phyloP scores from a whole-genome alignment of 805 yeast genomes.

The Starmerella vitae region DNA sequence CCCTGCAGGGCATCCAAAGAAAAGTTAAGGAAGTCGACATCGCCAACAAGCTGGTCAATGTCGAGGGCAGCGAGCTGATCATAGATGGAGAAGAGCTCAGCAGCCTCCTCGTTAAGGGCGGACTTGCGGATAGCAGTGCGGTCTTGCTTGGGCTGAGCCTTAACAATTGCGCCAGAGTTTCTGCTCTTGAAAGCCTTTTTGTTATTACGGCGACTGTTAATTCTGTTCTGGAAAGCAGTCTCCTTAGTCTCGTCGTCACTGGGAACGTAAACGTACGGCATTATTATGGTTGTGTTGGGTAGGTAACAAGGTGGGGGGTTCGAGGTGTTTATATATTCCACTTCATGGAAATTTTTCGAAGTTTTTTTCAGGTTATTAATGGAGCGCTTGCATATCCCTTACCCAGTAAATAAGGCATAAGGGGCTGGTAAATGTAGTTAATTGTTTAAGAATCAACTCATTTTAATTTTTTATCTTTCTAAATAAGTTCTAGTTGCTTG shows the following conservation, averaged over 20 bases:
- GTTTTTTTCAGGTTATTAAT: constrained; percentile 17
- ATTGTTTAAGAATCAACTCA: too few species aligned
- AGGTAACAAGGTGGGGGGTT: neutral
- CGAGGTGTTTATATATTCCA: constrained; percentile 8
- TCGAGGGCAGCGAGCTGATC: constrained; percentile 22
- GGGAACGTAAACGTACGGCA: constrained; percentile 25
- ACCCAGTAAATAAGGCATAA: neutral
- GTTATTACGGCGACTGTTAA: constrained; percentile 8
- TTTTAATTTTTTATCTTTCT: too few species aligned
- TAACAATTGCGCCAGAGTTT: constrained; percentile 9
- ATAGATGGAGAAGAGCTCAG: constrained; percentile 20
- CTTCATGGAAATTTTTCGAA: constrained; percentile 10
- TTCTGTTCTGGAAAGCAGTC: constrained; percentile 7
- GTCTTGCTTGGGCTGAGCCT: constrained; percentile 5
- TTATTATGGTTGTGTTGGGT: constrained; percentile 6
- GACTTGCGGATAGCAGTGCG: constrained; percentile 10
- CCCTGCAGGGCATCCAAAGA: constrained; percentile 20
- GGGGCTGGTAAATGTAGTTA: too few species aligned
- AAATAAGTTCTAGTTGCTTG: too few species aligned
- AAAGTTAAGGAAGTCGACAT: constrained; percentile 20
- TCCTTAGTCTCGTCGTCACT: constrained; percentile 20
- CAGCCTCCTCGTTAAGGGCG: constrained; percentile 21
- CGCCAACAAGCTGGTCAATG: constrained; percentile 21
- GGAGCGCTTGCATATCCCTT: constrained; percentile 1
- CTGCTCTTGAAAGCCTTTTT: constrained; percentile 1